Percentiles rank a stretch among this genome's conserved stretches.
phyloP scores from a whole-genome alignment of 164 flowering plant species.

The Piper betle region DNA sequence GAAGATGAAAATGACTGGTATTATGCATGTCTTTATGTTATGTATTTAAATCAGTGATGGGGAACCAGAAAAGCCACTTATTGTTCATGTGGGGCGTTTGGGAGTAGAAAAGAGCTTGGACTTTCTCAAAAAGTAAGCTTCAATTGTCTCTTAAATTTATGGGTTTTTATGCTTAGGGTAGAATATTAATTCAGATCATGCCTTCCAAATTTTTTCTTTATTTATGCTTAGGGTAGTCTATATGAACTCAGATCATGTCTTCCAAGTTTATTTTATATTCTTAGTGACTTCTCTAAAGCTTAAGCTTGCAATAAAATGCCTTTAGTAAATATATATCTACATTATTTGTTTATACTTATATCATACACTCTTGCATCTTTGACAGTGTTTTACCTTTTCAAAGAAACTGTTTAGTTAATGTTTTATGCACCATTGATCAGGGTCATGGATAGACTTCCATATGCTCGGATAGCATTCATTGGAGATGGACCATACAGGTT shows the following conservation, averaged over 20 bases:
- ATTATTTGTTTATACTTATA: too few relatives aligned
- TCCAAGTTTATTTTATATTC: too few relatives aligned
- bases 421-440: slow-evolving; percentile 31
- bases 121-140: slow-evolving; percentile 64
- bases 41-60: slow-evolving; percentile 36
- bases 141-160: not conserved
- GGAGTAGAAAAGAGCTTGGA: slow-evolving; percentile 99
- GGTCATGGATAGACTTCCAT: slow-evolving; percentile 85
- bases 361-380: not conserved
- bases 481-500: slow-evolving; percentile 77
- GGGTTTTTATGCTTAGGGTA: not conserved
- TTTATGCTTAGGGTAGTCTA: too few relatives aligned
- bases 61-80: slow-evolving; percentile 83
- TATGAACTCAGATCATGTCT: too few relatives aligned
- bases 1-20: not conserved
- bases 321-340: too few relatives aligned
- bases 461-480: slow-evolving; percentile 81
- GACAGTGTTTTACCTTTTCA: not conserved
- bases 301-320: too few relatives aligned
- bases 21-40: not conserved
- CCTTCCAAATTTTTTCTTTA: too few relatives aligned
- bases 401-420: not conserved
- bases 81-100: slow-evolving; percentile 88
- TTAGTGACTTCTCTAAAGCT: too few relatives aligned
- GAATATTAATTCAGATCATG: too few relatives aligned